Evolutionary conservation across 148 eudicot species (phyloP).

Genomic region (Cornus controversa): DNA sequence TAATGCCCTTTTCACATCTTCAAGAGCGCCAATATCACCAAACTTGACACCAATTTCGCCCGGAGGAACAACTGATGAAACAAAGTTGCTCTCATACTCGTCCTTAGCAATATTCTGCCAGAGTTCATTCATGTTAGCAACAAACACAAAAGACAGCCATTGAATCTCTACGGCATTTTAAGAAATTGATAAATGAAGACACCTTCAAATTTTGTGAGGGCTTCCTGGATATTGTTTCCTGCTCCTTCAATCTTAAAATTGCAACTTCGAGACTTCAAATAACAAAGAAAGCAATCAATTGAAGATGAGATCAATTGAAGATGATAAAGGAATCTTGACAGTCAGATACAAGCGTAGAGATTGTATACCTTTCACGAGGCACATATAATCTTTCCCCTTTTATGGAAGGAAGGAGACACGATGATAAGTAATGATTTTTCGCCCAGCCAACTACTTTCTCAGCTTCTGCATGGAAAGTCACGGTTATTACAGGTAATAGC

Average conservation of each 20-base stretch:
- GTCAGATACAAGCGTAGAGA: neutral
- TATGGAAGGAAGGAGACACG: slow-evolving; percentile 65
- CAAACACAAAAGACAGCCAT: neutral
- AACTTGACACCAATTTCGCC: slow-evolving; percentile 92
- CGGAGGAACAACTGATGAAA: slow-evolving; percentile 95
- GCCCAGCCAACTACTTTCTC: slow-evolving; percentile 99
- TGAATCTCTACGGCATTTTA: neutral
- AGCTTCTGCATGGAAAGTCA: slow-evolving; percentile 55
- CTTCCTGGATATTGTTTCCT: slow-evolving; percentile 69
- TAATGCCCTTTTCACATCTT: slow-evolving; percentile 90
- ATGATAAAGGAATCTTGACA: slow-evolving; percentile 4
- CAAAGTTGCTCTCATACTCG: slow-evolving; percentile 92
- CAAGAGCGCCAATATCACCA: slow-evolving; percentile 98
- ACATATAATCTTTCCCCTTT: slow-evolving; percentile 65
- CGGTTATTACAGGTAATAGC: neutral
- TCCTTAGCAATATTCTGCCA: slow-evolving; percentile 95
- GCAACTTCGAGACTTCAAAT: slow-evolving; percentile 80
- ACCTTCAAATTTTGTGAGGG: slow-evolving; percentile 89
- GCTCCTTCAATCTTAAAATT: slow-evolving; percentile 74
- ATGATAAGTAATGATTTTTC: slow-evolving; percentile 76
- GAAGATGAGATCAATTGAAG: slow-evolving; percentile 7
- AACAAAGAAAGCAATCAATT: slow-evolving; percentile 16
- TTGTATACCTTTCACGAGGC: slow-evolving; percentile 70
- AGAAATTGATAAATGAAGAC: neutral
- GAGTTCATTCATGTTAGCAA: slow-evolving; percentile 7